phyloP scores from a whole-genome alignment of 2,329 filamentous ascomycete genomes.

The Ascochyta fabae region DNA sequence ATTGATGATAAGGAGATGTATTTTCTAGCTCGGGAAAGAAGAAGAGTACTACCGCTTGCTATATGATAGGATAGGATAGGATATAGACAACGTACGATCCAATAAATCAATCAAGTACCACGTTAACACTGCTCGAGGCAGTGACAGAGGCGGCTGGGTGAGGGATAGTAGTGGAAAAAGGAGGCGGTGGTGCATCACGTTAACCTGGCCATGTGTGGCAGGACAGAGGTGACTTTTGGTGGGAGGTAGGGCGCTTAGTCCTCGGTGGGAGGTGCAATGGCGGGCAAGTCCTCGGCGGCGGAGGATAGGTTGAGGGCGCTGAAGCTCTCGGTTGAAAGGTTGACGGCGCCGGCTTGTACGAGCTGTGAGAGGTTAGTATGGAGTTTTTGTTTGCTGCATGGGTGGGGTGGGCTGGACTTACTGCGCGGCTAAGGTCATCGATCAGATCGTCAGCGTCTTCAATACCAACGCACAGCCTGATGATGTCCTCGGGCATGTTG shows the following conservation, averaged over 20 bases:
- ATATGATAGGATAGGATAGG: not conserved
- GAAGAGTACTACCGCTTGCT: conserved; percentile 6
- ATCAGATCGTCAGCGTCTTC: conserved; percentile 91
- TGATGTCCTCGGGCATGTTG: conserved; percentile 95
- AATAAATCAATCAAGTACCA: conserved; percentile 31
- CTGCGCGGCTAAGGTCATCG: conserved; percentile 88
- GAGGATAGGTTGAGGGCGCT: conserved; percentile 59
- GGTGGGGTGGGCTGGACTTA: conserved; percentile 59
- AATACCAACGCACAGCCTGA: conserved; percentile 93
- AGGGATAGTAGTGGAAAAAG: not conserved
- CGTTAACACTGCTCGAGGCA: conserved; percentile 38
- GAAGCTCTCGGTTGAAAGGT: conserved; percentile 82
- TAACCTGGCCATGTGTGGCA: conserved; percentile 32
- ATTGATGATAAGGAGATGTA: conserved; percentile 1
- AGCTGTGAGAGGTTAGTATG: conserved; percentile 53
- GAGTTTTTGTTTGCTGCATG: too few relatives aligned
- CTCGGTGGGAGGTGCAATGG: conserved; percentile 22
- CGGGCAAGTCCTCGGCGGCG: conserved; percentile 16
- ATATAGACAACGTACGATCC: not conserved
- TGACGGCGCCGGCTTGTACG: conserved; percentile 92
- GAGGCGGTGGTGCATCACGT: conserved; percentile 39
- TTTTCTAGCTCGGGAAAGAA: not conserved
- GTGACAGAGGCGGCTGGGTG: conserved; percentile 48
- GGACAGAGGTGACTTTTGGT: conserved; percentile 46
- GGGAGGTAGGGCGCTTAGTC: conserved; percentile 8